A percentile compares a stretch with the other conserved stretches of the same genome.
phyloP scores from a whole-genome alignment of 768 basidiomycete species.

The Suillus paluster region DNA sequence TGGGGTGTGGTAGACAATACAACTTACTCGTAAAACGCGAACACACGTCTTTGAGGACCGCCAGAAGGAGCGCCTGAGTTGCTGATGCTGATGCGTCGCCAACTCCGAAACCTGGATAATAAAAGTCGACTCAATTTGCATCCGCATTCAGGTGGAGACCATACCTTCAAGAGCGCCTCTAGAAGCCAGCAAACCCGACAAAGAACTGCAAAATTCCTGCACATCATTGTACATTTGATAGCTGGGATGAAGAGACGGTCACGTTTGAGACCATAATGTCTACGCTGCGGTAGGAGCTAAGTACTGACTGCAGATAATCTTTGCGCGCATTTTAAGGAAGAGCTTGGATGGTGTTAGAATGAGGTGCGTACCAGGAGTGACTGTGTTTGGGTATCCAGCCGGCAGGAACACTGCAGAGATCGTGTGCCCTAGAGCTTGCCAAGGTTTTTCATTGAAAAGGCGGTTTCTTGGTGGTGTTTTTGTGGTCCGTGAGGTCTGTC shows the following conservation, averaged over 20 bases:
- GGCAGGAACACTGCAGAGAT: constrained; percentile 53
- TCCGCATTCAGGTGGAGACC: neutral
- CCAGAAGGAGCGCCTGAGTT: constrained; percentile 65
- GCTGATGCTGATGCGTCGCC: constrained; percentile 68
- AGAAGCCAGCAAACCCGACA: constrained; percentile 65
- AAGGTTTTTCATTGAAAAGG: neutral
- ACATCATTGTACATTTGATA: constrained; percentile 70
- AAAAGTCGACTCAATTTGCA: neutral
- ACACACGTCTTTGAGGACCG: constrained; percentile 67
- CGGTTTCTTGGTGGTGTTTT: neutral
- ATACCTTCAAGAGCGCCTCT: constrained; percentile 70
- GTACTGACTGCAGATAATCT: constrained; percentile 62
- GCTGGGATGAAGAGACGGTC: constrained; percentile 36
- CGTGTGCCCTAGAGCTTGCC: neutral
- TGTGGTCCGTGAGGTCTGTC: neutral
- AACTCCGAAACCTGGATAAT: constrained; percentile 63
- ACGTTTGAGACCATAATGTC: constrained; percentile 12
- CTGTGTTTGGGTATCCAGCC: constrained; percentile 62
- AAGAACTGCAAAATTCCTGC: constrained; percentile 72
- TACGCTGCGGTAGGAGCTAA: constrained; percentile 3
- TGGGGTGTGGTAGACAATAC: neutral
- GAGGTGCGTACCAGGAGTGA: constrained; percentile 54
- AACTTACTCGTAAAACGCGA: constrained; percentile 65
- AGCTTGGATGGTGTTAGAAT: neutral
- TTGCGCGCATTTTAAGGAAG: constrained; percentile 5